Evolutionary conservation across 2,329 filamentous ascomycete species (phyloP).

Genomic region (Sphaceloma murrayae): DNA sequence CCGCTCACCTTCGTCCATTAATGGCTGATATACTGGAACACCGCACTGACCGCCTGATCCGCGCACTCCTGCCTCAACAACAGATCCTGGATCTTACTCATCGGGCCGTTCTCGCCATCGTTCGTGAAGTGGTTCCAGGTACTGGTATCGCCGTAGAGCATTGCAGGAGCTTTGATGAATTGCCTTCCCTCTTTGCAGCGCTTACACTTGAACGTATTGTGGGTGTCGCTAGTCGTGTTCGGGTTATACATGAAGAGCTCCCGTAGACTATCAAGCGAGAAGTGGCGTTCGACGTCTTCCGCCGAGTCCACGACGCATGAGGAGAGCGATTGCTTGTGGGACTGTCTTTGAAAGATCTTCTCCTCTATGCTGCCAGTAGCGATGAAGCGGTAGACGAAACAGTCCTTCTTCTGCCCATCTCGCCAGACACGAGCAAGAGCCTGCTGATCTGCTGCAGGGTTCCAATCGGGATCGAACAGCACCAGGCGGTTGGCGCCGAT

Average conservation of each 20-base stretch:
- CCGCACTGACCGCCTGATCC: constrained; percentile 75
- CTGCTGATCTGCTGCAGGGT: constrained; percentile 94
- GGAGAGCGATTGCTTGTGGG: constrained; percentile 93
- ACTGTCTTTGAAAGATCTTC: constrained; percentile 98
- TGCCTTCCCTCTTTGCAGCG: constrained; percentile 76
- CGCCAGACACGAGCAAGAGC: constrained; percentile 95
- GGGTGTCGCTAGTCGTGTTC: constrained; percentile 81
- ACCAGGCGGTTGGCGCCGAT: constrained; percentile 92
- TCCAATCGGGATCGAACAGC: constrained; percentile 92
- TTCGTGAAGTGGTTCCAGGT: constrained; percentile 99
- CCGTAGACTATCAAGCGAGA: constrained; percentile 78
- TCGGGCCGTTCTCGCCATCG: constrained; percentile 48
- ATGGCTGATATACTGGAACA: constrained; percentile 98
- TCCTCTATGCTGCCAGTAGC: constrained; percentile 96
- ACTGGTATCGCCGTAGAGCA: constrained; percentile 95
- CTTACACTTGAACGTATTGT: constrained; percentile 98
- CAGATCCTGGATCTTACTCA: constrained; percentile 82
- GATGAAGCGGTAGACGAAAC: constrained; percentile 99
- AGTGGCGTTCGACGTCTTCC: constrained; percentile 95
- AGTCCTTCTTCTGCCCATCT: constrained; percentile 98
- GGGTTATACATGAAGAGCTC: constrained; percentile 90
- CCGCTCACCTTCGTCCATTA: constrained; percentile 27
- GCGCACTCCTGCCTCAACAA: constrained; percentile 75
- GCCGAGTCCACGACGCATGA: constrained; percentile 94
- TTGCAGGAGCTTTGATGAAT: constrained; percentile 79